Percentiles rank a stretch among this genome's conserved stretches.
phyloP scores from a whole-genome alignment of 139 green algal species.

The Coccomyxa sp. region DNA sequence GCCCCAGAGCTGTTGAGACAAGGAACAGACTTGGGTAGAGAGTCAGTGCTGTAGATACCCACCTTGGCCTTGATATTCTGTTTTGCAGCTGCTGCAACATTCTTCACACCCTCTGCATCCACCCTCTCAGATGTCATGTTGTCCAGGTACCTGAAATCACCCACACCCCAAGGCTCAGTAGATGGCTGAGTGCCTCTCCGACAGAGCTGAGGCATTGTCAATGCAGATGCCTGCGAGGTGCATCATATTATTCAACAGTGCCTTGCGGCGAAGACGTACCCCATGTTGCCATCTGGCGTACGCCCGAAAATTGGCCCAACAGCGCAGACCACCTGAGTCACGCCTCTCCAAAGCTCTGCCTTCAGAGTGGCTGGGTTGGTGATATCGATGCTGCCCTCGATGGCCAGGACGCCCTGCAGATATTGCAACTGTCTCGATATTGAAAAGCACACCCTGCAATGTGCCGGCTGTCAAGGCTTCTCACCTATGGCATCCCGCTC shows the following conservation, averaged over 20 bases:
- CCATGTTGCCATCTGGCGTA: constrained; percentile 59
- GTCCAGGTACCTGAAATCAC: constrained; percentile 43
- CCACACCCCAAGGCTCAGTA: background rate
- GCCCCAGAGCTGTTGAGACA: too few species aligned
- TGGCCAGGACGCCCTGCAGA: constrained; percentile 51
- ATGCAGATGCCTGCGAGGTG: background rate
- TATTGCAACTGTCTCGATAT: too few species aligned
- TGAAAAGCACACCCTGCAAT: background rate
- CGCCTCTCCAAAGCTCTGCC: constrained; percentile 63
- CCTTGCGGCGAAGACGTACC: constrained; percentile 14
- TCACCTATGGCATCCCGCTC: too few species aligned
- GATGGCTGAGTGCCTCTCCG: background rate
- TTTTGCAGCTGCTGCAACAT: constrained; percentile 33
- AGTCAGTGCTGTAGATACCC: too few species aligned
- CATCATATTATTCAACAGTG: background rate
- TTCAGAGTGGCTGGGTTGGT: constrained; percentile 52
- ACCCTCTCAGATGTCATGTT: constrained; percentile 72
- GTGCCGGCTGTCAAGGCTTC: background rate
- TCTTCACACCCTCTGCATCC: constrained; percentile 55
- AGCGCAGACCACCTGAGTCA: constrained; percentile 62
- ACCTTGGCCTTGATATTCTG: background rate
- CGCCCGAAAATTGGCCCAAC: constrained; percentile 61
- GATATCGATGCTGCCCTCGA: constrained; percentile 66
- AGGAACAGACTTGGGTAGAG: too few species aligned
- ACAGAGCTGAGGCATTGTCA: background rate